phyloP scores from a whole-genome alignment of 305 asterid genomes.

The Lippia alba region DNA sequence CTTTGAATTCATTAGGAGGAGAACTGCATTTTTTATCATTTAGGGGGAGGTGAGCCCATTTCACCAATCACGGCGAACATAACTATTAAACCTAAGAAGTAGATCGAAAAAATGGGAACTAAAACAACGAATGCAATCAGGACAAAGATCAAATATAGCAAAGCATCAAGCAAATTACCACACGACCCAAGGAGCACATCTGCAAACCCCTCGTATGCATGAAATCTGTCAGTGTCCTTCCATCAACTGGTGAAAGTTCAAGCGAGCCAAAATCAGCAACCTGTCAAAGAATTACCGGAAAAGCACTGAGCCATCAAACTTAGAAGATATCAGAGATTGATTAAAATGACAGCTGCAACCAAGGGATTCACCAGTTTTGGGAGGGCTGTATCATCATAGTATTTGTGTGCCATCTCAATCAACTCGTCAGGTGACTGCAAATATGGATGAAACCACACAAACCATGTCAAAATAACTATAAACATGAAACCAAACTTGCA shows the following conservation, averaged over 20 bases:
- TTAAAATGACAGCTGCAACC: slow-evolving; percentile 22
- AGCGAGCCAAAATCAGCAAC: slow-evolving; percentile 89
- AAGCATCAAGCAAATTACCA: slow-evolving; percentile 59
- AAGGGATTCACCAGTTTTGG: slow-evolving; percentile 72
- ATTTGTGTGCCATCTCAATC: slow-evolving; percentile 81
- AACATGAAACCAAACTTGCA: slow-evolving; percentile 17
- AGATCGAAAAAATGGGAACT: slow-evolving; percentile 26
- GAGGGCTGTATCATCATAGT: slow-evolving; percentile 82
- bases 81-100: not conserved
- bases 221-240: slow-evolving; percentile 80
- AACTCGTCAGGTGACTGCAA: slow-evolving; percentile 83
- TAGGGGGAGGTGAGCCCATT: no score
- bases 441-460: slow-evolving; percentile 42
- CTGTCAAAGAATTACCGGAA: slow-evolving; percentile 42
- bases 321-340: slow-evolving; percentile 30
- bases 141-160: slow-evolving; percentile 19
- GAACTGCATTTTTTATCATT: no score
- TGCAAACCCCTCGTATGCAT: slow-evolving; percentile 86
- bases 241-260: slow-evolving; percentile 81
- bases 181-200: slow-evolving; percentile 84
- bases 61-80: no score
- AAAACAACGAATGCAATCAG: slow-evolving; percentile 32
- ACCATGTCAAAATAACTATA: slow-evolving; percentile 33
- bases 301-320: slow-evolving; percentile 30
- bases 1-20: no score